phyloP scores from a whole-genome alignment of 2,329 filamentous ascomycete species.

The Xylariaceae sp. region DNA sequence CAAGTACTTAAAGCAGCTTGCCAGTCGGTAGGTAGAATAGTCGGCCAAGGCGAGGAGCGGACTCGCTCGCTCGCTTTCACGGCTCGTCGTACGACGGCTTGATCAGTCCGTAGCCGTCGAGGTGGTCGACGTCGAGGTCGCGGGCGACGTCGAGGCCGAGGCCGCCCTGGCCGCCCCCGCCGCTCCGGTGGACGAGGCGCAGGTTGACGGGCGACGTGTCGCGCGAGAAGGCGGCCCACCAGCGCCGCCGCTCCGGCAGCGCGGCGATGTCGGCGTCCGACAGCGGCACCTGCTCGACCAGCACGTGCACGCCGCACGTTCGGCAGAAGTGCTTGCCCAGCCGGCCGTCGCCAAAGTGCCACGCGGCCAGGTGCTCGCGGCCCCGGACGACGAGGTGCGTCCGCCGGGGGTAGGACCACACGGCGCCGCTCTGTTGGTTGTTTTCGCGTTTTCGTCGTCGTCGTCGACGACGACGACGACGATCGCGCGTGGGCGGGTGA shows the following conservation, averaged over 20 bases:
- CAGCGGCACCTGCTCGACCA: constrained; percentile 22
- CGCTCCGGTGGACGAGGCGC: constrained; percentile 15
- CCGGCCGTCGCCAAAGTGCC: constrained; percentile 13
- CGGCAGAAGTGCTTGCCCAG: background rate
- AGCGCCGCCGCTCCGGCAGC: constrained; percentile 20
- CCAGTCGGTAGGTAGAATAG: too few relatives aligned
- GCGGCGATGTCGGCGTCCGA: constrained; percentile 29
- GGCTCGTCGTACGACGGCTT: too few relatives aligned
- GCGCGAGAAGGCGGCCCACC: constrained; percentile 8
- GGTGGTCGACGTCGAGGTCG: too few relatives aligned
- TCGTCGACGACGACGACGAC: background rate
- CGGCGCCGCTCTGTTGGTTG: constrained; percentile 29
- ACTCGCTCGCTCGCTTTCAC: too few relatives aligned
- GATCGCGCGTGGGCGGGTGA: background rate
- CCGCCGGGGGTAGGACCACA: constrained; percentile 36
- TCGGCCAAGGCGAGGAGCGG: too few relatives aligned
- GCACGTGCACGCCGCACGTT: constrained; percentile 3
- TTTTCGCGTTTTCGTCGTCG: constrained; percentile 1
- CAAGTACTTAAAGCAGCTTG: too few relatives aligned
- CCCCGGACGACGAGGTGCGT: constrained; percentile 34
- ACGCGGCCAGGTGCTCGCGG: constrained; percentile 30
- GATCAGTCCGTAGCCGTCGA: too few relatives aligned
- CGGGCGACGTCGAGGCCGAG: too few relatives aligned
- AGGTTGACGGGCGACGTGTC: constrained; percentile 21
- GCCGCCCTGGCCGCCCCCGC: too few relatives aligned